Percentiles rank a stretch among this genome's conserved stretches.
phyloP scores from a whole-genome alignment of 345 rosid species.

The Salix caprea region DNA sequence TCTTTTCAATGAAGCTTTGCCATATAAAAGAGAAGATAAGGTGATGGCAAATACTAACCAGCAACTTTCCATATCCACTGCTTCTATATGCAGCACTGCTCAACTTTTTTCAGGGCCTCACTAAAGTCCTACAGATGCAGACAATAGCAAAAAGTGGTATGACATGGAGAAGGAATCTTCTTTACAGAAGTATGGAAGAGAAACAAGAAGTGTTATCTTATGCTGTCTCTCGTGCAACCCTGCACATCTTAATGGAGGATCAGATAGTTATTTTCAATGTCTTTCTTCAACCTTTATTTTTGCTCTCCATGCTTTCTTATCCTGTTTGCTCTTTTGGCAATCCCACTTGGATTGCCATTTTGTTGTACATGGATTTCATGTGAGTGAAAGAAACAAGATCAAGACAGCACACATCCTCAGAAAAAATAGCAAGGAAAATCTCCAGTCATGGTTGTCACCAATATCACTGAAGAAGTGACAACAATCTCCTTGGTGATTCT shows the following conservation, averaged over 20 bases:
- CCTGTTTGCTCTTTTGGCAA: conserved; percentile 17
- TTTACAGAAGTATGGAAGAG: conserved; percentile 13
- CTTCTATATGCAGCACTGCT: neutral
- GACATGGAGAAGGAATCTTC: conserved; percentile 53
- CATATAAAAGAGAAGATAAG: conserved; percentile 13
- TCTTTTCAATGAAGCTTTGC: conserved; percentile 13
- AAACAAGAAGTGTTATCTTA: conserved; percentile 1
- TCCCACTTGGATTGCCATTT: conserved; percentile 7
- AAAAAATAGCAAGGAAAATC: neutral
- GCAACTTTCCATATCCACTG: conserved; percentile 11
- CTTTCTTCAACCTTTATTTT: neutral
- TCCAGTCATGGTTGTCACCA: neutral
- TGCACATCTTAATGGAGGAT: conserved; percentile 16
- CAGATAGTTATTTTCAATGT: conserved; percentile 13
- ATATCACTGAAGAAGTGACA: neutral
- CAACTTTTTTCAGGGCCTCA: conserved; percentile 3
- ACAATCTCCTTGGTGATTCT: neutral
- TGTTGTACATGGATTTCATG: conserved; percentile 24
- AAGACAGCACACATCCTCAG: neutral
- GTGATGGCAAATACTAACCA: conserved; percentile 26
- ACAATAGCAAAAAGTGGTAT: conserved; percentile 28
- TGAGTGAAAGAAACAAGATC: neutral
- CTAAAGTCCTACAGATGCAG: conserved; percentile 24
- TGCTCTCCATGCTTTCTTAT: neutral
- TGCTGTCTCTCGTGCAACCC: conserved; percentile 8